Base-by-base conservation (phyloP, 2,329 filamentous ascomycete genomes). In the Neoscytalidium dimidiatum region DNA sequence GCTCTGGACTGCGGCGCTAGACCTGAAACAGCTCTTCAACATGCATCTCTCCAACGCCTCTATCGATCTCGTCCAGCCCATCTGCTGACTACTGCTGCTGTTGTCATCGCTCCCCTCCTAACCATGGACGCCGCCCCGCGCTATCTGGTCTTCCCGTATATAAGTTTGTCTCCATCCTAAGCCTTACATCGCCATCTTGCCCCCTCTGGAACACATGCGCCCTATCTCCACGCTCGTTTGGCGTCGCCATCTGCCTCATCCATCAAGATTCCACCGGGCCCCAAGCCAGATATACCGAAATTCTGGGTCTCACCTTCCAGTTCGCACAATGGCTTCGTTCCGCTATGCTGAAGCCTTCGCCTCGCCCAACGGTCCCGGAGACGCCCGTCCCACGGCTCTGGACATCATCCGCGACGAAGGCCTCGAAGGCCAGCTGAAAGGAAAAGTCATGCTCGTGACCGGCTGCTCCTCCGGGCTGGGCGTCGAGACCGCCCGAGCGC, bases 381-480 rank as follows among this genome's bases (percentile, higher is more conserved):
- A 81, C 66, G 69, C 71, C 28, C 74, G 79, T 2, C 80, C 80
- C 14, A 81, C 79, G 1, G 79, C 79, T 3, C 57, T 79, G 0
- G 74, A 79, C 56, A 76, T 82, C 38, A 65, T 82, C 53, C 64
- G 74, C 29, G 78, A 81, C 60, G 75, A 81, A 28, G 62, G 67
- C 11, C 68, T 79, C n/a, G 67, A 73, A 7, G 74, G 74, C 51
- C 77, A 72, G 21, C 73, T 71, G 3, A 48, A n/a, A 1, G 73
- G 66, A 35, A 73, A 74, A 58, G 67, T 69, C 44, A 66, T 72
- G n/a, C 61, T 75, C 29, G 67, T 76, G 46, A 76, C 73, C 1
- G 73, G 73, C 14, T 64, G 64, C 29, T 73, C 73, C 0, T 71
- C 71, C 28, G 74, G 73, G 14, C 71, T 76, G 44, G 72, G 73